A percentile compares a stretch with the other conserved stretches of the same genome.
phyloP scores from a whole-genome alignment of 805 yeast species.

The Barnettozyma sucrosica region DNA sequence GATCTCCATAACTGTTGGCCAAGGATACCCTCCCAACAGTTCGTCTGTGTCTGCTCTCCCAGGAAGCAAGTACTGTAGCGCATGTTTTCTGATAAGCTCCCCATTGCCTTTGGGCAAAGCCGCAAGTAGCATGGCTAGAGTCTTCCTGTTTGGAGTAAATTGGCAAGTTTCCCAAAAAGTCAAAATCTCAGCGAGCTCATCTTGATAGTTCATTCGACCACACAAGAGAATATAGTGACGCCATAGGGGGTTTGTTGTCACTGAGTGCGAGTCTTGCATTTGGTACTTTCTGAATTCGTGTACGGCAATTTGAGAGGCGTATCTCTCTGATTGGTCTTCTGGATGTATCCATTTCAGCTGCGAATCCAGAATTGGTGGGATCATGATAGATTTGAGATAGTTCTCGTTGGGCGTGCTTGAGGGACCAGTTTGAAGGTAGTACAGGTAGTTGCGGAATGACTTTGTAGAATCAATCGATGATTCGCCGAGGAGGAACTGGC shows the following conservation, averaged over 20 bases:
- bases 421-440: constrained; percentile 16
- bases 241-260: constrained; percentile 37
- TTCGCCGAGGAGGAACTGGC: constrained; percentile 26
- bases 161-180: constrained; percentile 48
- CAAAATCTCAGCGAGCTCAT: constrained; percentile 45
- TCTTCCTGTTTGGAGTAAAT: constrained; percentile 35
- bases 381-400: constrained; percentile 40
- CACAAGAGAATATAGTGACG: constrained; percentile 46
- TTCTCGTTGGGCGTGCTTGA: constrained; percentile 25
- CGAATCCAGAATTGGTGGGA: constrained; percentile 35
- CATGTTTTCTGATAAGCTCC: constrained; percentile 34
- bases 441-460: constrained; percentile 26
- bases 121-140: constrained; percentile 36
- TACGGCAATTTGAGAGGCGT: constrained; percentile 56
- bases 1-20: constrained; percentile 30
- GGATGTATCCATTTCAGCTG: constrained; percentile 36
- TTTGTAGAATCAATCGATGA: constrained; percentile 28
- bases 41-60: background rate
- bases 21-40: constrained; percentile 26
- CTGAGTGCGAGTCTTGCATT: constrained; percentile 23
- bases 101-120: constrained; percentile 24
- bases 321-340: constrained; percentile 28
- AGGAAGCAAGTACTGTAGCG: constrained; percentile 7
- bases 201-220: constrained; percentile 39
- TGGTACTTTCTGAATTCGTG: constrained; percentile 45